Conservation (phyloP, 768 basidiomycete species). For the Cystoderma amianthinum region DNA sequence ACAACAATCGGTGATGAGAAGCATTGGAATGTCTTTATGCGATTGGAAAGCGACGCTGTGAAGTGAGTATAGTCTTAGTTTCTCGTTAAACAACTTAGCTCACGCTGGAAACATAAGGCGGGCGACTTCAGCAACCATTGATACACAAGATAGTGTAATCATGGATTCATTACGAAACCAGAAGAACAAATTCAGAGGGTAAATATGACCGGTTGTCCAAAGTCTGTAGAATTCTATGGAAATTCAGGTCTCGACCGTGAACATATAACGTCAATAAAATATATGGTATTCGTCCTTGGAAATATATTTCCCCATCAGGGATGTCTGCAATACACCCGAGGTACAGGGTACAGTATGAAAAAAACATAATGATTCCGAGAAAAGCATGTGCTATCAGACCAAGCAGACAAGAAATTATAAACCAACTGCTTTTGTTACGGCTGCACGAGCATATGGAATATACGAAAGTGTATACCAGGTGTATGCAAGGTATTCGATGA, state of each 20-base stretch:
- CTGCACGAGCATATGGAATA: constrained; percentile 84
- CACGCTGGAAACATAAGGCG: constrained; percentile 39
- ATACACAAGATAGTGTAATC: constrained; percentile 42
- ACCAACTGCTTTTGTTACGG: constrained; percentile 60
- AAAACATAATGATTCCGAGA: no score
- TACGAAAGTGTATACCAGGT: constrained; percentile 86
- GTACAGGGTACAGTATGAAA: no score
- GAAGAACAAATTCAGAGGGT: constrained; percentile 83
- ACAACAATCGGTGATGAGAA: constrained; percentile 93
- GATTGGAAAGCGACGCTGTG: constrained; percentile 55
- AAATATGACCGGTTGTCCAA: constrained; percentile 12
- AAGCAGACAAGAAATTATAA: no score
- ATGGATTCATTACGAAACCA: constrained; percentile 73
- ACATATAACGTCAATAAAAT: not conserved
- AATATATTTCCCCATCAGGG: no score
- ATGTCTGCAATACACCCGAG: no score
- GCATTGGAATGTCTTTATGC: constrained; percentile 94
- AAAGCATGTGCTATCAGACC: no score
- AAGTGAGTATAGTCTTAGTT: constrained; percentile 34
- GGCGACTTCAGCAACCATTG: constrained; percentile 30
- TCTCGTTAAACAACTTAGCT: not conserved
- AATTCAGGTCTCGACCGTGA: no score
- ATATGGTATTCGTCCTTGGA: no score
- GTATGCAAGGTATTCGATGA: constrained; percentile 88
- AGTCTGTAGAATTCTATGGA: not conserved